Conservation (phyloP, 2,329 filamentous ascomycete genomes). For the Davidsoniella eucalypti region DNA sequence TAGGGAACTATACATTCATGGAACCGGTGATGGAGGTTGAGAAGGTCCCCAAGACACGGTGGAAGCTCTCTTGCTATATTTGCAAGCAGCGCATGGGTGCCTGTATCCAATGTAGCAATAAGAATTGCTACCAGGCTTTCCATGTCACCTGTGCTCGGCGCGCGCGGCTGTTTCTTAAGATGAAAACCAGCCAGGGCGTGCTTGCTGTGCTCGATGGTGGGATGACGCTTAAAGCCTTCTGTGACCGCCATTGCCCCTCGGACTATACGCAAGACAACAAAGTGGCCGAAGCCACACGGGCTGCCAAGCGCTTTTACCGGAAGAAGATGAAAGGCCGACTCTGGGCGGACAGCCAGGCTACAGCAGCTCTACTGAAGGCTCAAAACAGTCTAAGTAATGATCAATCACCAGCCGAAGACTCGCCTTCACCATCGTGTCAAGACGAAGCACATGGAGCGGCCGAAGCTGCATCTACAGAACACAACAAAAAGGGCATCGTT, state of each 20-base stretch:
- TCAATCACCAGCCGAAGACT: background rate
- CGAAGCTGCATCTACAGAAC: background rate
- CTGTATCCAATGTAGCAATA: constrained; percentile 96
- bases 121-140: constrained; percentile 91
- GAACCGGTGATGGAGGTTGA: constrained; percentile 96
- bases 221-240: constrained; percentile 82
- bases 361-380: constrained; percentile 66
- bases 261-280: constrained; percentile 81
- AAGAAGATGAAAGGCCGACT: constrained; percentile 73
- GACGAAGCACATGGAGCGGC: too few species aligned
- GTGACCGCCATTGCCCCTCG: constrained; percentile 80
- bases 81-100: constrained; percentile 96
- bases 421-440: background rate
- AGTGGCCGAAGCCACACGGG: constrained; percentile 61
- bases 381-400: constrained; percentile 31
- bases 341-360: constrained; percentile 81
- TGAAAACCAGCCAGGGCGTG: constrained; percentile 81
- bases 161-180: constrained; percentile 77
- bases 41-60: constrained; percentile 85
- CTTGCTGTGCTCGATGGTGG: constrained; percentile 62
- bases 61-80: constrained; percentile 90
- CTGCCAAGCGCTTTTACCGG: constrained; percentile 80
- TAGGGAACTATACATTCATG: constrained; percentile 95
- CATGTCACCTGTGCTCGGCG: constrained; percentile 90
- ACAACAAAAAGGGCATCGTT: constrained; percentile 10